Evolutionary conservation across 768 basidiomycete genomes (phyloP), one percentile per base, ranked within the genome.

Genomic region (Pholiota microspora): DNA sequence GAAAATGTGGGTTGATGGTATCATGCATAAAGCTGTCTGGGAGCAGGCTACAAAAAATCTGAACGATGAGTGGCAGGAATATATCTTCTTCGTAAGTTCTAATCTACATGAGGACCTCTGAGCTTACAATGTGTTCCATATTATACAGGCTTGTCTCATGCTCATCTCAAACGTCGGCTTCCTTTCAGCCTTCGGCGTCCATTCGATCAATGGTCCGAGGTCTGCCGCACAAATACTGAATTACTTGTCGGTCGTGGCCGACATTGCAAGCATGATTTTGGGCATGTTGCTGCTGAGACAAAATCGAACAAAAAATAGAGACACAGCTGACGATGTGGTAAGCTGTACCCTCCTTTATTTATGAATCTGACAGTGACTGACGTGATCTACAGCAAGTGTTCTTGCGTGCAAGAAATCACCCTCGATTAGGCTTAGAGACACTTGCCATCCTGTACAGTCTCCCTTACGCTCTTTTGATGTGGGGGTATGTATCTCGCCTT

Each of bases 111-210:
- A n/a, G n/a, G n/a, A n/a, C n/a, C n/a, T n/a, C n/a, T n/a, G n/a
- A n/a, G n/a, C n/a, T n/a, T n/a, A n/a, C n/a, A n/a, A n/a, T n/a
- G n/a, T n/a, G n/a, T n/a, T n/a, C n/a, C 29, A 6, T 6, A 12
- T 31, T 31, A 16, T 47, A 9, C 34, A 85, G 83, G 77, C 76
- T 1, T 81, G 80, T 0, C 81, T 86, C 2, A 67, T 86, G 15
- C 62, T 86, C 16, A 79, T 77, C 31, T 80, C 79, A 12, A 84
- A 85, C 46, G 80, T 87, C 0, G 78, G 74, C 0, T 84, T 86
- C 58, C 68, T 88, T n/a, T 77, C 82, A 1, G 83, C 86, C 38
- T 71, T 72, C 45, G 74, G 68, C 28, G 66, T 76, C 6, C 71
- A 77, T 48, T 62, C 62, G 9, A 56, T 60, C 3, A 54, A 53